Base-by-base conservation (phyloP, 148 eudicot species). In the Nyssa sinensis region DNA sequence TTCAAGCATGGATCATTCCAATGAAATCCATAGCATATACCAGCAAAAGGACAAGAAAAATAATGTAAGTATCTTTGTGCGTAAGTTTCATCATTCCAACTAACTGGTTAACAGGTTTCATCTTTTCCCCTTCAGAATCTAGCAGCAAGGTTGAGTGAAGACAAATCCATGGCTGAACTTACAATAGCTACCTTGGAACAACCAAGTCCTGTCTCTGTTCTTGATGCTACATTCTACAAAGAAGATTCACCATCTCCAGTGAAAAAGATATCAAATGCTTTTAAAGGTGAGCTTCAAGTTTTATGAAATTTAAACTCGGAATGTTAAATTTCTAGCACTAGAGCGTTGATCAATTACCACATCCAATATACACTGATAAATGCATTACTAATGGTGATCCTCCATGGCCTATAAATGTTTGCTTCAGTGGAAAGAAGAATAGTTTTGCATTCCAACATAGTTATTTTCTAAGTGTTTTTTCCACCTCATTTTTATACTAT, bases 171-270 rank as follows among this genome's bases (percentile, higher is more conserved):
- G 16, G 71, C 83, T 32, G 82, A 86, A 62, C 80, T 70, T 41
- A 63, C 74, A 65, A 77, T 73, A 60, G 72, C 78, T 55, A 76
- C 79, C 49, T 64, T 64, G 71, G 98, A 94, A 80, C 97, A 94
- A 73, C 97, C 98, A 67, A 93, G 98, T 75, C 98, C 98, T 12
- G 80, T 93, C 47, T 93, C 97, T 10, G 94, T 93, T 67, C 94
- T 91, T 67, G 98, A 93, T 79, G 81, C 76, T 21, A 67, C 81
- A 62, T 88, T 91, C 77, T 89, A 84, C 61, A 79, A 58, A 7
- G 97, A 93, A 64, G 94, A 89, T 71, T 77, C 86, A 72, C 87
- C 91, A 34, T 91, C 98, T 59, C 98, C 98, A 27, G 82, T 93
- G 10, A 89, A 83, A 71, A 89, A 88, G 81, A 87, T 71, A 81